These are phyloP conservation scores for Backusella circina DNA, from an alignment of 192 early-diverging fungal species.

Conservation along the genomic window DNA sequence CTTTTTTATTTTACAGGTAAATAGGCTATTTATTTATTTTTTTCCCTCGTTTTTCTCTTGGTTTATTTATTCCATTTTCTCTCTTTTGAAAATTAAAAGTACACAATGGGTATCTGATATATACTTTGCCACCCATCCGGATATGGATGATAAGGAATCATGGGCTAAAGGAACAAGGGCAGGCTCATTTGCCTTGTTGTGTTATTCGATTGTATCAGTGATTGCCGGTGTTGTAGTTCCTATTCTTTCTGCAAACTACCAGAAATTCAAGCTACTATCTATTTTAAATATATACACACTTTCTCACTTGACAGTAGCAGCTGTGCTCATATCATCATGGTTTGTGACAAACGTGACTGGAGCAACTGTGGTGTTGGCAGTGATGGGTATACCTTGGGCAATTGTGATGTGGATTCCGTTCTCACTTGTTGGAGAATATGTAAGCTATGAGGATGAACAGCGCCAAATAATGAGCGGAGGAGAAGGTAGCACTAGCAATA, in stretches of 20 bases:
- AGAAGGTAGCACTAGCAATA: background rate
- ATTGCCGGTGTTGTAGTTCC: conserved; percentile 58
- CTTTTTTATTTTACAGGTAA: conserved; percentile 90
- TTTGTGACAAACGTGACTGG: conserved; percentile 49
- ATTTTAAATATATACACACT: conserved; percentile 66
- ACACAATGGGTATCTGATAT: conserved; percentile 67
- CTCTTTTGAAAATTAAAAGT: conserved; percentile 17
- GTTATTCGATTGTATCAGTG: conserved; percentile 73
- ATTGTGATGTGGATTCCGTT: conserved; percentile 93
- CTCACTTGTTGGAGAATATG: conserved; percentile 79
- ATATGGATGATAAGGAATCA: background rate
- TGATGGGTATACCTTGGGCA: conserved; percentile 84
- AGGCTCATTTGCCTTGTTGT: conserved; percentile 84
- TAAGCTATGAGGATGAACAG: conserved; percentile 46
- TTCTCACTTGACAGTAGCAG: conserved; percentile 64
- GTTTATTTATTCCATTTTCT: background rate
- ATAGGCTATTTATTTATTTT: background rate
- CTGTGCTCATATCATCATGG: conserved; percentile 65
- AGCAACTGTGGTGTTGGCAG: conserved; percentile 68
- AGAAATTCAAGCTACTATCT: conserved; percentile 34
- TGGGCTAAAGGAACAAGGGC: conserved; percentile 62
- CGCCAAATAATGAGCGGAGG: background rate
- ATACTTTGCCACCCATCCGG: conserved; percentile 31
- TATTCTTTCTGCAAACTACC: conserved; percentile 33
- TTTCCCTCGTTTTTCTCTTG: background rate